A percentile compares a stretch with the other conserved stretches of the same genome.
Evolutionary conservation across 768 basidiomycete genomes (phyloP).

Genomic region (Boletus speciosus): DNA sequence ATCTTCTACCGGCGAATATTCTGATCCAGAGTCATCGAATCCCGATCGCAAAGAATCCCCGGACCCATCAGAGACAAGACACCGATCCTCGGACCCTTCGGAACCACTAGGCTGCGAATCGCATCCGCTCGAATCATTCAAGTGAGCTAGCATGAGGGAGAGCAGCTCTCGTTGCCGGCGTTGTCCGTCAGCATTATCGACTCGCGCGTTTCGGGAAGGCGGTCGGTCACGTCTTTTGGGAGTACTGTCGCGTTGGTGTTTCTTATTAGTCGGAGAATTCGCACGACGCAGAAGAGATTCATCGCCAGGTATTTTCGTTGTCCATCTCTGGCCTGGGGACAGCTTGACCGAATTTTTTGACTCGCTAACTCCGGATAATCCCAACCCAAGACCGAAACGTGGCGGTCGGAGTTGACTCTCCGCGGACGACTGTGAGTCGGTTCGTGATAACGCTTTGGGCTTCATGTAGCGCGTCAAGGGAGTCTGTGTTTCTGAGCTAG

Average conservation of each 20-base stretch:
- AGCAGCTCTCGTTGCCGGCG: slow-evolving; percentile 22
- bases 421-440: slow-evolving; percentile 22
- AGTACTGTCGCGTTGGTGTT: slow-evolving; percentile 4
- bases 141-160: background rate
- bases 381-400: slow-evolving; percentile 31
- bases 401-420: slow-evolving; percentile 22
- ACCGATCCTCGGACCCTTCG: slow-evolving; percentile 11
- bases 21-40: slow-evolving; percentile 29
- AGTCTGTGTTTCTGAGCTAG: slow-evolving; percentile 39
- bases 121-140: slow-evolving; percentile 13
- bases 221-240: slow-evolving; percentile 15
- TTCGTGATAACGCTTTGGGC: slow-evolving; percentile 12
- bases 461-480: slow-evolving; percentile 13
- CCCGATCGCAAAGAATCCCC: slow-evolving; percentile 20
- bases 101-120: slow-evolving; percentile 20
- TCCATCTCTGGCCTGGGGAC: slow-evolving; percentile 15
- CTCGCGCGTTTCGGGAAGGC: background rate
- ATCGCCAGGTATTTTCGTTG: slow-evolving; percentile 5
- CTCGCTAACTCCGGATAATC: slow-evolving; percentile 16
- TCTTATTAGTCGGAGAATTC: slow-evolving; percentile 8
- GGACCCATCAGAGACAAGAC: slow-evolving; percentile 15
- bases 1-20: slow-evolving; percentile 31
- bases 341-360: slow-evolving; percentile 9
- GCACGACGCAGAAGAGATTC: slow-evolving; percentile 3
- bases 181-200: slow-evolving; percentile 9